These are phyloP conservation scores for Solanum peruvianum DNA, from an alignment of 257 asterid species.

Conservation along the genomic window DNA sequence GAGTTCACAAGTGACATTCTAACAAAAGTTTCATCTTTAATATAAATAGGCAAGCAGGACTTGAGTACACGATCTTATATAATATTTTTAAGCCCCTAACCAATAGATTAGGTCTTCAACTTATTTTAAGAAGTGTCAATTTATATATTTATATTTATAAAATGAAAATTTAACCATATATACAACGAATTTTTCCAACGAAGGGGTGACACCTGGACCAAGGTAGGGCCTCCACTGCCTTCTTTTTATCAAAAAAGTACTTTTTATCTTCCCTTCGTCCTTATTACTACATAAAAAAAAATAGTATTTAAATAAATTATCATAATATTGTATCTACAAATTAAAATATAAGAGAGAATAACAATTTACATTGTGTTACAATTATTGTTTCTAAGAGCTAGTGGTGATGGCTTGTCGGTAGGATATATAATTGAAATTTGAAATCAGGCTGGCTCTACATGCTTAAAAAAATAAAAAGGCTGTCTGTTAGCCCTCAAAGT, in stretches of 20 bases:
- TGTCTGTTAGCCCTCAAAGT: neutral
- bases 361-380: neutral
- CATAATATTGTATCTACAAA: neutral
- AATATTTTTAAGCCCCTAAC: too few species aligned
- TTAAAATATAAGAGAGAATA: neutral
- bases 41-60: too few species aligned
- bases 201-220: rapidly evolving
- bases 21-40: too few species aligned
- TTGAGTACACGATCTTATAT: too few species aligned
- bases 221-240: too few species aligned
- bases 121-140: too few species aligned
- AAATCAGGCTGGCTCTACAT: neutral
- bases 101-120: too few species aligned
- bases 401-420: neutral
- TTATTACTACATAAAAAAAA: neutral
- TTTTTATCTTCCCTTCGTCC: neutral
- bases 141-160: too few species aligned
- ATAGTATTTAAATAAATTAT: neutral
- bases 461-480: neutral
- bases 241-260: neutral
- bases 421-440: neutral
- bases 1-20: neutral
- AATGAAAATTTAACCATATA: too few species aligned
- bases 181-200: too few species aligned
- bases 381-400: neutral